Base-by-base conservation (phyloP, 2,329 filamentous ascomycete genomes). In the Aureobasidium musti region DNA sequence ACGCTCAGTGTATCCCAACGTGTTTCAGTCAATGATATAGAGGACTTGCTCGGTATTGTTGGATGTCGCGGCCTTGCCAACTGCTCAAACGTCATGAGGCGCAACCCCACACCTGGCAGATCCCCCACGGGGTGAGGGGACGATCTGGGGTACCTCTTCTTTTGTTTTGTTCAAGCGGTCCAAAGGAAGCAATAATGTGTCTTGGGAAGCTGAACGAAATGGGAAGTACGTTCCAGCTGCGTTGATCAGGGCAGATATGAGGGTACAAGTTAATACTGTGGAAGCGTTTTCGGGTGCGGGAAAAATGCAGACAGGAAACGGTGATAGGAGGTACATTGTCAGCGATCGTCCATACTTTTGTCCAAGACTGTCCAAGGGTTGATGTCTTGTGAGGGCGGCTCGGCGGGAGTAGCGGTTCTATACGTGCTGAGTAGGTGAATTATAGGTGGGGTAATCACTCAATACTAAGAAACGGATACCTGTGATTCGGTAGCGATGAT, bases 381-480 rank as follows among this genome's bases (percentile, higher is more conserved):
- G 21, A 59, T 59, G 54, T 59, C 54, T 30, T 19, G 7, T 21
- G 54, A 59, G 54, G 7, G 54, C 54, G 54, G 54, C 39, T 59
- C 37, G 39, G 54, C 54, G 54, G 54, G 54, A 59, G 37, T 26
- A 19, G 54, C 54, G 54, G 54, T 39, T 45, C 21, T 28, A n/a
- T 59, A 28, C 7, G 26, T 56, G 35, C 8, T 21, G 39, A 19
- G 11, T 10, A 45, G 54, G 21, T 56, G 35, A 19, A 35, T 56
- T 26, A 19, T 30, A 59, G 54, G 54, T 26, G 54, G 54, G 54
- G 54, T 59, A 59, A 2, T 13, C 23, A 57, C 7, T 37, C 39
- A 26, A 59, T 45, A 39, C 23, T 23, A 2, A 17, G 14, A 26
- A 45, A 45, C 33, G 7, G 14, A 17, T 11, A 19, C 21, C 23